Evolutionary conservation across 345 rosid genomes (phyloP), one percentile per base, ranked within the genome.

Genomic region (Lepidium sativum): DNA sequence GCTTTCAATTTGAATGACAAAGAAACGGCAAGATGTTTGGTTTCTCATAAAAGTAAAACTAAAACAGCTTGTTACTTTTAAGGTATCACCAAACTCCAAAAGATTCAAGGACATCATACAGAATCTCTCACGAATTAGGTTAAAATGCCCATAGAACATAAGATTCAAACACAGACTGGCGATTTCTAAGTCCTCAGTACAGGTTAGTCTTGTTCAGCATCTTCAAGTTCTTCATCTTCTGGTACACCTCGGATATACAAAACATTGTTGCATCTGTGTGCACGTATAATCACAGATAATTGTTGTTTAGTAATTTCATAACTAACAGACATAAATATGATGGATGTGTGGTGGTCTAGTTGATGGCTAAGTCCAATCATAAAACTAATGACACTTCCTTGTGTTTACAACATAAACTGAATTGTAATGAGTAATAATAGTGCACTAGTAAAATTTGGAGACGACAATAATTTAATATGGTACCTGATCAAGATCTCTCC

Each of bases 401-500:
- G 12, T 7, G 25, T n/a, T 6, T 5, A n/a, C 29, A 17, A 29
- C 20, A 40, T 13, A 41, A 31, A 40, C 11, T 29, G n/a, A 39
- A 2, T 20, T 31, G 4, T 18, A 13, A 20, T 16, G 23, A 54
- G 25, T n/a, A n/a, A 13, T 9, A 20, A 21, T 11, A 43, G 14
- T n/a, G 56, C 9, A 63, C 3, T 8, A 16, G 44, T 61, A 34
- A n/a, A n/a, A n/a, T n/a, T n/a, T n/a, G n/a, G n/a, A n/a, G n/a
- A n/a, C n/a, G n/a, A n/a, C n/a, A n/a, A n/a, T n/a, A n/a, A 47
- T 18, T 17, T 44, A 11, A 23, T 16, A 37, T 32, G 6, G 6
- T 73, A 89, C 98, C 96, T 87, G 75, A 92, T 89, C 81, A 89
- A 76, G 78, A 87, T 84, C 84, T 92, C 97, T 35, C 98, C 96